Evolutionary conservation across 2,329 filamentous ascomycete genomes (phyloP).

Genomic region (Exophiala xenobiotica): DNA sequence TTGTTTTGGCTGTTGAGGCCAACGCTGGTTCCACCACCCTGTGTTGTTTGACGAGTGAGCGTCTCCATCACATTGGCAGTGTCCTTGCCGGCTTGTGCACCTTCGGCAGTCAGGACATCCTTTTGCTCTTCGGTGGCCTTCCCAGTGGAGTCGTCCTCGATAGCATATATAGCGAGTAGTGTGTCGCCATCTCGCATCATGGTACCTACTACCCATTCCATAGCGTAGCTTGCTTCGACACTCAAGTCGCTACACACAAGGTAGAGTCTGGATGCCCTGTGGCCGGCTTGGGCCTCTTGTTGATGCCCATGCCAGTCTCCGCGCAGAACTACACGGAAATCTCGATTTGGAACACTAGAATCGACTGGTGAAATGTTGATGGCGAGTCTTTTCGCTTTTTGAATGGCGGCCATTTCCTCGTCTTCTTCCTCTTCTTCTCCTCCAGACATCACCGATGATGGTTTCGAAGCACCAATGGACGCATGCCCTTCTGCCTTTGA

Average conservation of each 20-base stretch:
- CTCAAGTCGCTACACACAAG: conserved; percentile 94
- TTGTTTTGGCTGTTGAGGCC: conserved; percentile 24
- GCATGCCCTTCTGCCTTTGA: conserved; percentile 40
- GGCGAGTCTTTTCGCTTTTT: conserved; percentile 79
- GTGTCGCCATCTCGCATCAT: conserved; percentile 93
- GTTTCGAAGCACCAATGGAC: conserved; percentile 20
- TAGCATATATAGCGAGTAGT: conserved; percentile 86
- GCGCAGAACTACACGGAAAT: conserved; percentile 84
- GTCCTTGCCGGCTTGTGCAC: conserved; percentile 72
- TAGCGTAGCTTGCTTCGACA: conserved; percentile 87
- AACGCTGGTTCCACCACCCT: conserved; percentile 31
- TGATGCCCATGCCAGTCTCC: conserved; percentile 70
- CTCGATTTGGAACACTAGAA: conserved; percentile 73
- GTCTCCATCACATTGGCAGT: conserved; percentile 70
- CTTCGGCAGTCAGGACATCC: conserved; percentile 55
- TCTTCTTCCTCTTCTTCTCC: conserved; percentile 64
- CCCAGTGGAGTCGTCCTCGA: conserved; percentile 72
- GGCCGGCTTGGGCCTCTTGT: conserved; percentile 73
- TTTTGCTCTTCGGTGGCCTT: conserved; percentile 46
- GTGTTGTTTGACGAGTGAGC: conserved; percentile 50
- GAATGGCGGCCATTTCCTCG: conserved; percentile 80
- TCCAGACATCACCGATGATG: conserved; percentile 11
- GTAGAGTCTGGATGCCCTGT: conserved; percentile 80
- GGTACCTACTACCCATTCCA: conserved; percentile 97
- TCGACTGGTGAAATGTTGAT: conserved; percentile 75